These are phyloP conservation scores for Chlamydomonas sphaeroides DNA, from an alignment of 139 green algal genomes.

Conservation along the genomic window DNA sequence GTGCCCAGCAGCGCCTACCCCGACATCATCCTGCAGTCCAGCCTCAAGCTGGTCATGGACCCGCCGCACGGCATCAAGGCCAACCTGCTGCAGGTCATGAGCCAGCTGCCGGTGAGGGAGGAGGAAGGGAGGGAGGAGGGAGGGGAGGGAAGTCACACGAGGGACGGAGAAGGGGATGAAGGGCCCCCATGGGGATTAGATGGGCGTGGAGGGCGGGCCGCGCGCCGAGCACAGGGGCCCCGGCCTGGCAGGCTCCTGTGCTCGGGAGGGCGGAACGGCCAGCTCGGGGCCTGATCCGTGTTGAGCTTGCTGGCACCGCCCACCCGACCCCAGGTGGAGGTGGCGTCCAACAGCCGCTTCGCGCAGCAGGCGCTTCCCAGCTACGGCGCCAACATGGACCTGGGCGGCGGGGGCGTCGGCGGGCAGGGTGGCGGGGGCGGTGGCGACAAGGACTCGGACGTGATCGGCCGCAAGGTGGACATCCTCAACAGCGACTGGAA, in stretches of 20 bases:
- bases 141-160: no score
- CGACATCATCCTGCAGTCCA: constrained; percentile 62
- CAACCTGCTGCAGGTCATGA: constrained; percentile 52
- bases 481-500: constrained; percentile 37
- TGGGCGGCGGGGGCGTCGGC: not conserved
- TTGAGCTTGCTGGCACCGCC: no score
- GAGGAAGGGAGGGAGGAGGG: no score
- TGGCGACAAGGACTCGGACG: not conserved
- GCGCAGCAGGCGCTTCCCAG: constrained; percentile 26
- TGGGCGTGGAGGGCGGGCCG: no score
- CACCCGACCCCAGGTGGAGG: no score
- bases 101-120: constrained; percentile 46
- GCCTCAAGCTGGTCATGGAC: constrained; percentile 57
- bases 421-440: no score
- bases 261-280: no score
- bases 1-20: constrained; percentile 67
- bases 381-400: constrained; percentile 6
- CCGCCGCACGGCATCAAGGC: constrained; percentile 47
- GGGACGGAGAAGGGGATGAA: no score
- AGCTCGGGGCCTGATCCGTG: no score
- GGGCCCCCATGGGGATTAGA: no score
- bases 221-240: no score
- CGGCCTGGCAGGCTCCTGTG: no score
- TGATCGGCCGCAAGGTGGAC: constrained; percentile 38
- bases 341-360: constrained; percentile 34